Percentiles rank a stretch among this genome's conserved stretches.
Conservation (phyloP, 1,284 basidiomycete genomes). For the Paramarasmius palmivorus region DNA sequence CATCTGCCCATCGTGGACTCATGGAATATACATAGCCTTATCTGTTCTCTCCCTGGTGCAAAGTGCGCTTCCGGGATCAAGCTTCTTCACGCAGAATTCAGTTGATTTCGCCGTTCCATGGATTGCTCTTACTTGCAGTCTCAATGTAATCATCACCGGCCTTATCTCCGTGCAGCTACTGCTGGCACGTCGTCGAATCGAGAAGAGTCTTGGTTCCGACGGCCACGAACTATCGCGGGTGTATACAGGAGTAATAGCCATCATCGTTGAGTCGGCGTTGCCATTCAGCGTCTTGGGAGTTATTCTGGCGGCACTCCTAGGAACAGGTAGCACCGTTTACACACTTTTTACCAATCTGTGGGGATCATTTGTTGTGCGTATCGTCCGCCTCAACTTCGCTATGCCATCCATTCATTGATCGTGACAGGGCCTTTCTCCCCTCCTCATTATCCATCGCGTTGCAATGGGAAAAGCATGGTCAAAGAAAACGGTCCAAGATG, state of each 20-base stretch:
- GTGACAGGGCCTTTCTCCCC: not conserved
- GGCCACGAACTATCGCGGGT: not conserved
- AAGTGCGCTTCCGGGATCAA: conserved; percentile 18
- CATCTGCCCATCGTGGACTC: not conserved
- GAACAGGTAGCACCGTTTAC: not conserved
- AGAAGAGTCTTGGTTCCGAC: not conserved
- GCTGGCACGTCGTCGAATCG: conserved; percentile 10
- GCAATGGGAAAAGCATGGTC: not conserved
- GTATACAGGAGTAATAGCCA: not conserved
- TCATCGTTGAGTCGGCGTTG: conserved; percentile 1
- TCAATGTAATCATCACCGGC: conserved; percentile 25
- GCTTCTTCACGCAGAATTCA: conserved; percentile 18
- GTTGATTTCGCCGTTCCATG: conserved; percentile 25
- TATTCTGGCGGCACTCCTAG: not conserved
- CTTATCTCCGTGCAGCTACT: conserved; percentile 22
- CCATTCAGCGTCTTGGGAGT: not conserved
- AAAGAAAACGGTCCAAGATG: not conserved
- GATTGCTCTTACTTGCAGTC: conserved; percentile 21
- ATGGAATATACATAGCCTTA: conserved; percentile 16
- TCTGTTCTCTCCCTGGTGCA: conserved; percentile 17
- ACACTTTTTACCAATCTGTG: not conserved
- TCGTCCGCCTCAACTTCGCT: not conserved
- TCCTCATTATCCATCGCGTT: not conserved
- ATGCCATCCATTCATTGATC: too few relatives aligned
- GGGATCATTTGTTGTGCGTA: not conserved